Base-by-base conservation (phyloP, 2,329 filamentous ascomycete species). In the Phaeophleospora eucalypticola region DNA sequence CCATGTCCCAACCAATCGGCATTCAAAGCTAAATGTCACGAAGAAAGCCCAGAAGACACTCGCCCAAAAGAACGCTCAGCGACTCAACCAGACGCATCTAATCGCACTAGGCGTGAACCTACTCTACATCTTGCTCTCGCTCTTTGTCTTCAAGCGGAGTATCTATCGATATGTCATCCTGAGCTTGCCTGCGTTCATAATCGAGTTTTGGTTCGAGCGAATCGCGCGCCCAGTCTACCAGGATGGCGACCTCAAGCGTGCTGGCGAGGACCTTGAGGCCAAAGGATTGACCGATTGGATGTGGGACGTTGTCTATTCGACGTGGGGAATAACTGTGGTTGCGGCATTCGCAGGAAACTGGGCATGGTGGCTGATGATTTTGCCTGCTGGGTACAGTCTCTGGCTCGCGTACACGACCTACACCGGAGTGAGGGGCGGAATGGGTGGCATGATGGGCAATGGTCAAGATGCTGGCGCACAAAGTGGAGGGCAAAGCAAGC, bases 261-360 rank as follows among this genome's bases (percentile, higher is more conserved):
- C 87, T 0, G 91, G 93, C 36, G 90, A 97, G 66, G 93, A 98
- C 67, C 80, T 98, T 42, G 82, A 86, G 43, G 87, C 89, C 8
- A 79, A 84, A 27, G 93, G 93, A 3, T 72, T 98, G 73, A 97
- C 91, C 9, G 93, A 96, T 71, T 97, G 94, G 75, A 88, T 97
- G 86, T 98, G 95, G 79, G 93, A 98, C 71, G 81, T 95, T 41
- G 75, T 95, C 43, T 97, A 95, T 80, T 89, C 95, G 72, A 96
- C 89, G 0, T 96, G 90, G 84, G 83, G 81, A 9, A 86, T 83
- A 44, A 73, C 88, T 34, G 69, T 84, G 7, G 68, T 85, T n/a
- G 89, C 84, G 12, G 78, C 85, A 14, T 54, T 95, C 20, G 79
- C 91, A 39, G 93, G 93, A 3, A 89, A 96, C 66, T 84, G 84